Conservation (phyloP, 1,139 yeast genomes). For the Kodamaea derodonti region DNA sequence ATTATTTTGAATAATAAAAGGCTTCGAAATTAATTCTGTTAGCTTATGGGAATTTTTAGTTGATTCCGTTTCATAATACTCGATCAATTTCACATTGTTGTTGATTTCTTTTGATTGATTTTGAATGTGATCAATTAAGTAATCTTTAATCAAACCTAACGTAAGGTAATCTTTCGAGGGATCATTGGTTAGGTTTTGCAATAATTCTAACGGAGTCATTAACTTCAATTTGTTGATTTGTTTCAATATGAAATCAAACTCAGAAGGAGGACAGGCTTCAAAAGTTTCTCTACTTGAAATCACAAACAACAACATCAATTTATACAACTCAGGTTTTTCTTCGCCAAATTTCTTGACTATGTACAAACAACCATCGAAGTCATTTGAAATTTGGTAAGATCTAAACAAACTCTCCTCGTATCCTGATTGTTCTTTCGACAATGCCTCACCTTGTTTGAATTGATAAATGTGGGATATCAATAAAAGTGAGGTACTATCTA, state of each 20-base stretch:
- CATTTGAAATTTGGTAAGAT: constrained; percentile 55
- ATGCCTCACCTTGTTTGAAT: constrained; percentile 46
- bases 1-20: constrained; percentile 64
- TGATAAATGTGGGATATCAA: constrained; percentile 65
- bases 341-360: constrained; percentile 60
- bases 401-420: constrained; percentile 65
- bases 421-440: constrained; percentile 38
- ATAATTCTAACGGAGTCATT: constrained; percentile 72
- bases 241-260: constrained; percentile 48
- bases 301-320: constrained; percentile 61
- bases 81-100: constrained; percentile 63
- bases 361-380: constrained; percentile 53
- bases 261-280: constrained; percentile 49
- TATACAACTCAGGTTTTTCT: constrained; percentile 60
- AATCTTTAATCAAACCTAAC: constrained; percentile 70
- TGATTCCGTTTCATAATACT: constrained; percentile 69
- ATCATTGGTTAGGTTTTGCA: constrained; percentile 55
- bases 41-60: constrained; percentile 51
- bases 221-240: constrained; percentile 51
- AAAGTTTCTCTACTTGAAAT: constrained; percentile 56
- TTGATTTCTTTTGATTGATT: constrained; percentile 62
- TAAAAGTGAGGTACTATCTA: constrained; percentile 60
- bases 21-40: constrained; percentile 47
- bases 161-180: constrained; percentile 58
- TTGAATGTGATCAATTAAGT: constrained; percentile 60